A percentile compares a stretch with the other conserved stretches of the same genome.
Evolutionary conservation across 768 basidiomycete genomes (phyloP).

Genomic region (Panaeolus papilionaceus): DNA sequence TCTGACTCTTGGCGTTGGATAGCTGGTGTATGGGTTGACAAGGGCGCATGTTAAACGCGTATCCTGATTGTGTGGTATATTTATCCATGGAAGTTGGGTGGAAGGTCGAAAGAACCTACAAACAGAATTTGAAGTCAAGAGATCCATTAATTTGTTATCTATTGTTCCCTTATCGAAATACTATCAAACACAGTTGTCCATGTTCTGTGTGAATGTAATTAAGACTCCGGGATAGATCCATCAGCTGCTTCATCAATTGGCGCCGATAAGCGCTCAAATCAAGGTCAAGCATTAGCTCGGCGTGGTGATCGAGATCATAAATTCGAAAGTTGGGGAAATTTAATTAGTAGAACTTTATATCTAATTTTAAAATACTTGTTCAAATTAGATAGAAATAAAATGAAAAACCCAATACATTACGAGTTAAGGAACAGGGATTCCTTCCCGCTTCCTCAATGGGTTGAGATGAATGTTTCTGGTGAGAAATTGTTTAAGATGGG

Average conservation of each 20-base stretch:
- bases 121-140: not conserved
- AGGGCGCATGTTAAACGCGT: constrained; percentile 47
- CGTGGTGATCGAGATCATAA: not conserved
- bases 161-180: not conserved
- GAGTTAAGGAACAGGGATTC: no score
- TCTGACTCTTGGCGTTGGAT: constrained; percentile 17
- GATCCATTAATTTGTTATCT: not conserved
- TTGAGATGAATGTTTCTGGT: no score
- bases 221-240: not conserved
- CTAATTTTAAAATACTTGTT: not conserved
- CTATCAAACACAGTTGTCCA: not conserved
- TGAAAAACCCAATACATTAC: no score
- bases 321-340: not conserved
- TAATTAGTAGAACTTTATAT: not conserved
- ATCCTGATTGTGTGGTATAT: not conserved
- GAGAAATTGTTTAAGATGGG: no score
- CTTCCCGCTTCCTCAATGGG: no score
- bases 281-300: not conserved
- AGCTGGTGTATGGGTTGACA: constrained; percentile 64
- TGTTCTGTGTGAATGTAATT: no score
- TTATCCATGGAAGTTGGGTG: not conserved
- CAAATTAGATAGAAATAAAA: no score
- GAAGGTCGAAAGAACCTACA: not conserved
- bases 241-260: not conserved
- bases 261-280: not conserved